Conservation (phyloP, 352 stramenopile genomes). For the Thraustotheca clavata region DNA sequence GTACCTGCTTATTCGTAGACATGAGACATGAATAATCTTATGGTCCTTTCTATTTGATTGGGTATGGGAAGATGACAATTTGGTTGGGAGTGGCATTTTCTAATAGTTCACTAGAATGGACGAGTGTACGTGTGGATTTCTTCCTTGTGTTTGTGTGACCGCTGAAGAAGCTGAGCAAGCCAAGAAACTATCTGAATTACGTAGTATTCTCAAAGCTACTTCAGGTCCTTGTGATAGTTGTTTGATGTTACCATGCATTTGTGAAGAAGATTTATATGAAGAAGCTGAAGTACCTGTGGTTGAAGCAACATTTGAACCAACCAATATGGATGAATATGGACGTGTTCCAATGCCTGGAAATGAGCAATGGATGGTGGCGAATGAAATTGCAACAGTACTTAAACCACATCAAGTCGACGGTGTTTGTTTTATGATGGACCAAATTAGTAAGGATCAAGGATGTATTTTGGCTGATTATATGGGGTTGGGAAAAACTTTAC, state of each 20-base stretch:
- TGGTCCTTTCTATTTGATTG: too few species aligned
- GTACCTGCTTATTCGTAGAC: too few species aligned
- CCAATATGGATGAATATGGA: not conserved
- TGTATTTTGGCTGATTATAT: conserved; percentile 88
- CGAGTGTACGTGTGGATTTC: conserved; percentile 10
- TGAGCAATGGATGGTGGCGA: conserved; percentile 45
- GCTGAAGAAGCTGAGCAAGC: conserved; percentile 12
- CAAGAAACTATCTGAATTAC: conserved; percentile 11
- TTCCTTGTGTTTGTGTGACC: conserved; percentile 18
- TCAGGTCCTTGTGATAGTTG: conserved; percentile 15
- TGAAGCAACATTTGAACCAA: not conserved
- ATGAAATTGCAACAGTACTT: conserved; percentile 61
- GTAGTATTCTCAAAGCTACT: conserved; percentile 12
- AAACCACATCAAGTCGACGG: conserved; percentile 74
- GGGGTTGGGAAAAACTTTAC: conserved; percentile 84
- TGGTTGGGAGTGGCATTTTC: too few species aligned
- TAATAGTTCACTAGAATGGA: too few species aligned
- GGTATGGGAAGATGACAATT: too few species aligned
- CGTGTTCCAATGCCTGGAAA: not conserved
- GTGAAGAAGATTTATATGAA: conserved; percentile 5
- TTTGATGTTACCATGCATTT: conserved; percentile 21
- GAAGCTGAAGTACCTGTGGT: not conserved
- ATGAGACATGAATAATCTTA: too few species aligned
- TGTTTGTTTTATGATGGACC: conserved; percentile 53
- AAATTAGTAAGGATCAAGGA: conserved; percentile 43